Conservation (phyloP, 305 asterid genomes). For the Fraxinus nigra region DNA sequence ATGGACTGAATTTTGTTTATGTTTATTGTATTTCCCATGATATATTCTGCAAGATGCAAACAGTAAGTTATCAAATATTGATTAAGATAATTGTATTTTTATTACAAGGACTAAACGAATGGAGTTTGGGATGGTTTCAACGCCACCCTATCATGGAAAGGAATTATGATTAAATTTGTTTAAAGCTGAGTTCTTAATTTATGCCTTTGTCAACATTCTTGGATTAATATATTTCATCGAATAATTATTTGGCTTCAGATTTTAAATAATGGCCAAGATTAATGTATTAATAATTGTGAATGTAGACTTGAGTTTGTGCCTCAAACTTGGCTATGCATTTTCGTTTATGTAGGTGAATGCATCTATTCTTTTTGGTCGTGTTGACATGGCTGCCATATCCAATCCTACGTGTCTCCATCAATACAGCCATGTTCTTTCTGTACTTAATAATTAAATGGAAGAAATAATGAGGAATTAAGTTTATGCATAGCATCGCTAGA, state of each 20-base stretch:
- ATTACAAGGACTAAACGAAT: background rate
- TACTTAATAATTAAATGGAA: background rate
- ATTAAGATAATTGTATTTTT: background rate
- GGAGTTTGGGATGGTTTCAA: background rate
- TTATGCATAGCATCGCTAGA: background rate
- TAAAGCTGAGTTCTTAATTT: background rate
- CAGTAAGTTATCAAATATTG: background rate
- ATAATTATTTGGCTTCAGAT: background rate
- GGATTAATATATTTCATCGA: background rate
- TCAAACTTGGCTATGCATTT: constrained; percentile 19
- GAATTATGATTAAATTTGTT: background rate
- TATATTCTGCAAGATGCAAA: background rate
- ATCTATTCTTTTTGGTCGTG: background rate
- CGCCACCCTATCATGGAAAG: background rate
- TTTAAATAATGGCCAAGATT: background rate
- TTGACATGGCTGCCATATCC: background rate
- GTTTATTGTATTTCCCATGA: background rate
- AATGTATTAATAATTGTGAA: background rate
- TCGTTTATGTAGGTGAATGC: background rate
- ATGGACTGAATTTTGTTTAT: background rate
- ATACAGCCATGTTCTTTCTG: background rate
- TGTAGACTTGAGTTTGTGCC: constrained; percentile 19
- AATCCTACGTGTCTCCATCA: background rate
- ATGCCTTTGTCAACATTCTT: background rate
- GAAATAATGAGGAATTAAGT: background rate